phyloP scores from a whole-genome alignment of 129 eudicot species.

The Flaveria sonorensis region DNA sequence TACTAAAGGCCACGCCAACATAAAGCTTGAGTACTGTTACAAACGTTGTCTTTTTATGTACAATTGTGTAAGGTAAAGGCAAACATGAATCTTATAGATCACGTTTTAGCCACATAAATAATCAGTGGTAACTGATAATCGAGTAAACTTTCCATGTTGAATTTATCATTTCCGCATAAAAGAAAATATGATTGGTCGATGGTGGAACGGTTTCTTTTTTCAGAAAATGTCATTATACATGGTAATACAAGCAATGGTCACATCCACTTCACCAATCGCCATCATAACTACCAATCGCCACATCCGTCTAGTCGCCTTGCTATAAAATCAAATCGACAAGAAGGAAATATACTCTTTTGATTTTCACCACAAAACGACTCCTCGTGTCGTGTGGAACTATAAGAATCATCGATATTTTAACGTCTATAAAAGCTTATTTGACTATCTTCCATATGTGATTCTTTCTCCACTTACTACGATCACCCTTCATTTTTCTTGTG shows the following conservation, averaged over 20 bases:
- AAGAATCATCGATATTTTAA: slow-evolving; percentile 36
- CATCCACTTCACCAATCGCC: not conserved
- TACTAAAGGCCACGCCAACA: too few species aligned
- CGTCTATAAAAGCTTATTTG: slow-evolving; percentile 27
- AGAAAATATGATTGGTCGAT: not conserved
- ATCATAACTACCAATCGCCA: slow-evolving; percentile 30
- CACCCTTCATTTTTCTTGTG: not conserved
- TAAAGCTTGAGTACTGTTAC: not conserved
- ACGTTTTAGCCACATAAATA: not conserved
- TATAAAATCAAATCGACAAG: slow-evolving; percentile 27
- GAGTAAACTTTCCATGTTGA: not conserved
- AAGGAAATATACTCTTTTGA: slow-evolving; percentile 16
- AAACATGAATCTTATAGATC: not conserved
- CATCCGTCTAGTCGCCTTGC: slow-evolving; percentile 30
- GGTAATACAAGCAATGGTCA: slow-evolving; percentile 9
- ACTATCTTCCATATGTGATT: slow-evolving; percentile 29
- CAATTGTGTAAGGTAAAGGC: not conserved
- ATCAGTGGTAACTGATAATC: not conserved
- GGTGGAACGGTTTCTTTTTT: not conserved
- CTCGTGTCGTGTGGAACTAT: slow-evolving; percentile 36
- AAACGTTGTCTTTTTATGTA: not conserved
- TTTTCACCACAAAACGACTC: slow-evolving; percentile 31
- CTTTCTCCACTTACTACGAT: slow-evolving; percentile 33
- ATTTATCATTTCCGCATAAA: not conserved
- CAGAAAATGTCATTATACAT: slow-evolving; percentile 7